These are phyloP conservation scores for Solanum sejunctum DNA, from an alignment of 257 asterid species.

Conservation along the genomic window DNA sequence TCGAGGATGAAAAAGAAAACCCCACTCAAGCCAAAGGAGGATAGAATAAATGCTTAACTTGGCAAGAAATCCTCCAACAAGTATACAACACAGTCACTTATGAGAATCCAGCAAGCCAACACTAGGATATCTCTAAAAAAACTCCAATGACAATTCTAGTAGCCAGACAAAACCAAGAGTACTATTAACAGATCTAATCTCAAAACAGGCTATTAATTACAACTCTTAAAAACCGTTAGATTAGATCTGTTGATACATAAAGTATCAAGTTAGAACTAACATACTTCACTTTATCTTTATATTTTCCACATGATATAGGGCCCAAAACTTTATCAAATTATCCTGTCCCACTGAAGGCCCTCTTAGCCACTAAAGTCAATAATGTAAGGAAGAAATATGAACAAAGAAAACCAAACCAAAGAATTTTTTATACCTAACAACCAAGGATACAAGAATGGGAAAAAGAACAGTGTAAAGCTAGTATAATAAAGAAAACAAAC, in stretches of 20 bases:
- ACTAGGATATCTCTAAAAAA: not conserved
- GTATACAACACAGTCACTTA: not conserved
- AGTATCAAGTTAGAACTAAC: slow-evolving; percentile 8
- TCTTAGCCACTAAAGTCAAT: slow-evolving; percentile 21
- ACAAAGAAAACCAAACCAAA: slow-evolving; percentile 13
- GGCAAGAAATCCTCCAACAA: not conserved
- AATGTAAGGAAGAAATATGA: not conserved
- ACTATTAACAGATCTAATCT: slow-evolving; percentile 15
- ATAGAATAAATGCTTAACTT: not conserved
- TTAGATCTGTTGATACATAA: slow-evolving; percentile 17
- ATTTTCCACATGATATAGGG: slow-evolving; percentile 21
- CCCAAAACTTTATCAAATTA: slow-evolving; percentile 10
- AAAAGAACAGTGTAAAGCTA: not conserved
- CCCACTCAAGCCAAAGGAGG: not conserved
- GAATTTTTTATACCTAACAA: slow-evolving; percentile 19
- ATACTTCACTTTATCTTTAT: slow-evolving; percentile 4
- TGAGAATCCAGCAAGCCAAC: not conserved
- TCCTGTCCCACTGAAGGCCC: slow-evolving; percentile 29
- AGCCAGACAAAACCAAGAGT: not conserved
- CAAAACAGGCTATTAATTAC: slow-evolving; percentile 16
- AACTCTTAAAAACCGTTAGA: slow-evolving; percentile 9
- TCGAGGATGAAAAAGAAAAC: not conserved
- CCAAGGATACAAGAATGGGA: slow-evolving; percentile 5
- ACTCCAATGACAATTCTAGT: not conserved
- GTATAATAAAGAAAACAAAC: not conserved